These are phyloP conservation scores for Debaryomyces sp. DNA, from an alignment of 1,139 yeast genomes.

Conservation along the genomic window DNA sequence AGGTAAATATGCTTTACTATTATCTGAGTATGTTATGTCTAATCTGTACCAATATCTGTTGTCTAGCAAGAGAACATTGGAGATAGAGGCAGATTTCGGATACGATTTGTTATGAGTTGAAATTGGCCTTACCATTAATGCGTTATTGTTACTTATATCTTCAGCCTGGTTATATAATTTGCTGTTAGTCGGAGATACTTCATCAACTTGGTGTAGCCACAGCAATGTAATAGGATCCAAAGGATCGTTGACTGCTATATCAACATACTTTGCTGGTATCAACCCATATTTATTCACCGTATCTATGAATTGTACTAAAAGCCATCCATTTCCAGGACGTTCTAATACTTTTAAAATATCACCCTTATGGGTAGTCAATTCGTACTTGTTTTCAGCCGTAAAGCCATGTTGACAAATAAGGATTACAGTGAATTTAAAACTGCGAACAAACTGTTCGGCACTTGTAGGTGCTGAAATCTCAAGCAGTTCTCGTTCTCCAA, in stretches of 20 bases:
- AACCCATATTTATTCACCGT: constrained; percentile 38
- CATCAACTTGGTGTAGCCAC: constrained; percentile 29
- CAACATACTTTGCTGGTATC: constrained; percentile 48
- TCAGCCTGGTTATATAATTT: constrained; percentile 14
- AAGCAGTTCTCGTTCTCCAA: background rate
- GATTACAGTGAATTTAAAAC: constrained; percentile 34
- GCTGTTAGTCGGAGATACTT: constrained; percentile 14
- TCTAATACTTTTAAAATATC: constrained; percentile 44
- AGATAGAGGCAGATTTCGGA: constrained; percentile 34
- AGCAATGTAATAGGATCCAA: constrained; percentile 37
- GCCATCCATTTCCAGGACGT: constrained; percentile 46
- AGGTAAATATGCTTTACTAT: constrained; percentile 32
- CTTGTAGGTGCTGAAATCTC: constrained; percentile 6
- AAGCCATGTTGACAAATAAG: constrained; percentile 42
- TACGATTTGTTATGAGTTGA: constrained; percentile 29
- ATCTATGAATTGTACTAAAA: constrained; percentile 46
- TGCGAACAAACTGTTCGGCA: constrained; percentile 1
- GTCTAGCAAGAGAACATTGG: constrained; percentile 37
- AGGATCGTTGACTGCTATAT: constrained; percentile 46
- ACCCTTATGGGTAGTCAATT: constrained; percentile 40
- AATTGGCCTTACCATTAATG: constrained; percentile 1
- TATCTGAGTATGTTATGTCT: constrained; percentile 37
- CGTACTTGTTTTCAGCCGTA: constrained; percentile 34
- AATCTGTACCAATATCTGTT: constrained; percentile 48
- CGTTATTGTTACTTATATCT: constrained; percentile 9